These are phyloP conservation scores for Nymphaea colorata DNA, from an alignment of 164 flowering plant species.

Conservation along the genomic window DNA sequence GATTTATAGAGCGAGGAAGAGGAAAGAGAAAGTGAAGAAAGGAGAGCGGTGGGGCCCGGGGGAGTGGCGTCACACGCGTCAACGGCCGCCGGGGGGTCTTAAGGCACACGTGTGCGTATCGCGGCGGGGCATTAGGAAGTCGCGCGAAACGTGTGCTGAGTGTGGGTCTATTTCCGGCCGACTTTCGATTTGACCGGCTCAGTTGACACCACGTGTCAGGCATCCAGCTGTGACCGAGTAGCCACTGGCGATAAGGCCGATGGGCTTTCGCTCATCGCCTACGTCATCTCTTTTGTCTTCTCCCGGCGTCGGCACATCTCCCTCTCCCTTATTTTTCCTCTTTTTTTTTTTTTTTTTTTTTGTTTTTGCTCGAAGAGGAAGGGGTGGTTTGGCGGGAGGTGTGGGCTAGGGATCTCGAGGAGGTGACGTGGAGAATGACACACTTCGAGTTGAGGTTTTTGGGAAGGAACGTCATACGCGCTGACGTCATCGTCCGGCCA, in stretches of 20 bases:
- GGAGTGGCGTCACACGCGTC: constrained; percentile 2
- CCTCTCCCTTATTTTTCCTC: background rate
- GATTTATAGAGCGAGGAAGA: constrained; percentile 47
- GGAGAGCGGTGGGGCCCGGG: too few species aligned
- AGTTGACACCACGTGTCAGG: background rate
- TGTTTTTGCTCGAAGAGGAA: too few species aligned
- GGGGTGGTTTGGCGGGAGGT: too few species aligned
- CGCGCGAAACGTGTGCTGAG: background rate
- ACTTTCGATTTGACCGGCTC: background rate
- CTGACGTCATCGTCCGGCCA: too few species aligned
- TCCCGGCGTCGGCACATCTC: background rate
- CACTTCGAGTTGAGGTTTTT: too few species aligned
- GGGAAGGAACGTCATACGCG: too few species aligned
- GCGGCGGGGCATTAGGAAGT: background rate
- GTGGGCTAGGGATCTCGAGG: too few species aligned
- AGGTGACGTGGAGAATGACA: too few species aligned
- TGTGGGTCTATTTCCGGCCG: too few species aligned
- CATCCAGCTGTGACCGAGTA: background rate
- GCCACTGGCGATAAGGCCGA: background rate
- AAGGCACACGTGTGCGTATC: background rate
- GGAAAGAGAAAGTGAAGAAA: too few species aligned
- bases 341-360: too few species aligned
- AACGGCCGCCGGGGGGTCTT: background rate
- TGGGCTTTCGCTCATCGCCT: constrained; percentile 4
- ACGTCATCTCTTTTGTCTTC: constrained; percentile 3